Percentiles rank a stretch among this genome's conserved stretches.
These are phyloP conservation scores for Eucalyptus pauciflora DNA, from an alignment of 345 rosid species.

Conservation along the genomic window DNA sequence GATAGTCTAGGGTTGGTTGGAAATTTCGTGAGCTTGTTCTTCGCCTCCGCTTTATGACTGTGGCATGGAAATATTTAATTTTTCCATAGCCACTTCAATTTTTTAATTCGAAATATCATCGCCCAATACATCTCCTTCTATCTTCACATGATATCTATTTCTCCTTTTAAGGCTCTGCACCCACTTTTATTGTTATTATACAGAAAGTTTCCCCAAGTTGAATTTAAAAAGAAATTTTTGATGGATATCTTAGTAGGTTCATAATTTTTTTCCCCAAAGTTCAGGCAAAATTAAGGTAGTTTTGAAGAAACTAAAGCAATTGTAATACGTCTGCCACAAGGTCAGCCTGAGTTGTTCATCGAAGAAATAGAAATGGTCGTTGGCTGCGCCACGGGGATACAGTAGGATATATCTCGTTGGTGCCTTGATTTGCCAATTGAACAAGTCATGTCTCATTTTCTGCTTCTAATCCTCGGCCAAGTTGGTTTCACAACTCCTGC, in stretches of 20 bases:
- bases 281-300: not conserved
- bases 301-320: not conserved
- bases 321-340: not conserved
- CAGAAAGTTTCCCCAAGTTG: not conserved
- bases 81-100: too few relatives aligned
- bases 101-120: too few relatives aligned
- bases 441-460: not conserved
- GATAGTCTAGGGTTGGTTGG: too few relatives aligned
- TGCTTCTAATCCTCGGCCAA: not conserved
- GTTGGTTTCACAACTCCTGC: not conserved
- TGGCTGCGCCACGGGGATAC: not conserved
- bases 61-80: too few relatives aligned
- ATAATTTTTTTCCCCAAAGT: not conserved
- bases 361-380: not conserved
- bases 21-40: too few relatives aligned
- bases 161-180: too few relatives aligned
- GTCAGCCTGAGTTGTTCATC: not conserved
- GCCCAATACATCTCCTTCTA: too few relatives aligned
- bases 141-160: too few relatives aligned
- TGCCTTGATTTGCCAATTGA: not conserved
- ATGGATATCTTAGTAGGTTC: not conserved
- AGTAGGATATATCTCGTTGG: too few relatives aligned
- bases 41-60: too few relatives aligned
- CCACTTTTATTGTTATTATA: too few relatives aligned
- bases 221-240: too few relatives aligned